Conservation (phyloP, 2,329 filamentous ascomycete genomes). For the Elsinoe ampelina region DNA sequence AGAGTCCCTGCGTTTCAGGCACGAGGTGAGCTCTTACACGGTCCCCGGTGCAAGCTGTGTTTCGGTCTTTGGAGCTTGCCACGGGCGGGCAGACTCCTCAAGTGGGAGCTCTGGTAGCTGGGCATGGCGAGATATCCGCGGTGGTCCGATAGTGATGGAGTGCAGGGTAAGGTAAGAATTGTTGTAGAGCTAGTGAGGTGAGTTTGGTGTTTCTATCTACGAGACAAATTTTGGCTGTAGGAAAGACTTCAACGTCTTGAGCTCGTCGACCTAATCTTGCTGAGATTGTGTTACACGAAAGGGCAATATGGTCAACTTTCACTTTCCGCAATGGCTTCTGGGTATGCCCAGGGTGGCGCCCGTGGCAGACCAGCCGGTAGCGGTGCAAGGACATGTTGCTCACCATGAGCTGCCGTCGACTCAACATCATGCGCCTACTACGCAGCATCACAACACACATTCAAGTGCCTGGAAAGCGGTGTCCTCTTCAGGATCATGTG, state of each 20-base stretch:
- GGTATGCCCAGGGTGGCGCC: conserved; percentile 5
- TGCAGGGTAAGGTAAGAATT: background rate
- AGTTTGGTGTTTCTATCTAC: background rate
- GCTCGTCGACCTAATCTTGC: background rate
- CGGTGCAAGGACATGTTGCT: conserved; percentile 5
- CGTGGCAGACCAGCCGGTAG: conserved; percentile 4
- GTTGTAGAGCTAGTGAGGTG: background rate
- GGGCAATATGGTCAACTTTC: conserved; percentile 6
- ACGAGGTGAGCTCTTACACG: background rate
- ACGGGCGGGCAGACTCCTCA: background rate
- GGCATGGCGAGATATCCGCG: conserved; percentile 4
- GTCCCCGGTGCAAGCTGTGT: background rate
- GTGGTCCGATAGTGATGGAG: background rate
- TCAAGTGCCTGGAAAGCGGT: conserved; percentile 12
- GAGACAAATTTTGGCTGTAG: background rate
- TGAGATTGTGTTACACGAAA: background rate
- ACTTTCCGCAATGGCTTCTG: conserved; percentile 6
- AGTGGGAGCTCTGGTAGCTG: background rate
- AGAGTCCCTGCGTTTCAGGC: conserved; percentile 6
- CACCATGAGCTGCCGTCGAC: background rate
- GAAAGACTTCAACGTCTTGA: conserved; percentile 5
- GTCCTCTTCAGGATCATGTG: conserved; percentile 11
- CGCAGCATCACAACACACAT: background rate
- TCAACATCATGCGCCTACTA: conserved; percentile 2
- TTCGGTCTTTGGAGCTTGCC: background rate